These are phyloP conservation scores for Diaporthe longicolla DNA, from an alignment of 2,329 filamentous ascomycete species.

Conservation along the genomic window DNA sequence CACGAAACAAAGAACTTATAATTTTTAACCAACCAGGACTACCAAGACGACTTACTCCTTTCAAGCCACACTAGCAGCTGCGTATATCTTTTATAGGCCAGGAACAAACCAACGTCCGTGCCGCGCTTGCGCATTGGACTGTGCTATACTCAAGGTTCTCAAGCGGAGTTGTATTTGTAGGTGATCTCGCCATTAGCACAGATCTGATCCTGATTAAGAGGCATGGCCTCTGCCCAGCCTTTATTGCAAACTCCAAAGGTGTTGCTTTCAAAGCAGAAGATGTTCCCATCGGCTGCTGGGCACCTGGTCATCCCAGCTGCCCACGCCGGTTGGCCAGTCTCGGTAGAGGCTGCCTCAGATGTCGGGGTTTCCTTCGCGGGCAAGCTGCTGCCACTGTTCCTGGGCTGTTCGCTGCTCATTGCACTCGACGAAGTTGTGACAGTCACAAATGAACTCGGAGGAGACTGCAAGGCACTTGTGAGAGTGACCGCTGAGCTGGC, in stretches of 20 bases:
- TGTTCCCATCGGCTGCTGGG: not conserved
- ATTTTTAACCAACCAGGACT: not conserved
- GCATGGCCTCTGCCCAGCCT: not conserved
- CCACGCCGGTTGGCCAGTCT: not conserved
- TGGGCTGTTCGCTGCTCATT: not conserved
- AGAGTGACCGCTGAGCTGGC: not conserved
- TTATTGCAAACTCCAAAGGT: not conserved
- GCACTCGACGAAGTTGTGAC: not conserved
- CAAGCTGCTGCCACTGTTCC: not conserved
- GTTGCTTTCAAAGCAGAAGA: not conserved
- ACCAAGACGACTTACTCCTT: not conserved
- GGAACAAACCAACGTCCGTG: not conserved
- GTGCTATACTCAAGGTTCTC: not conserved
- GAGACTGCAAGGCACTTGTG: not conserved
- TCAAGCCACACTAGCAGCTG: not conserved
- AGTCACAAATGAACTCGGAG: not conserved
- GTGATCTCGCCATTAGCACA: conserved; percentile 1
- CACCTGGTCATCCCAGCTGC: not conserved
- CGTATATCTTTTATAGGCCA: not conserved
- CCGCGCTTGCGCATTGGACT: no score
- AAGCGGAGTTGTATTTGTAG: not conserved
- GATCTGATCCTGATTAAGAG: not conserved
- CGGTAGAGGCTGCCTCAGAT: not conserved
- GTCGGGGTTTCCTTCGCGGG: not conserved
- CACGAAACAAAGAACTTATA: not conserved